Base-by-base conservation (phyloP, 352 stramenopile species). In the Pythium scleroteichum region DNA sequence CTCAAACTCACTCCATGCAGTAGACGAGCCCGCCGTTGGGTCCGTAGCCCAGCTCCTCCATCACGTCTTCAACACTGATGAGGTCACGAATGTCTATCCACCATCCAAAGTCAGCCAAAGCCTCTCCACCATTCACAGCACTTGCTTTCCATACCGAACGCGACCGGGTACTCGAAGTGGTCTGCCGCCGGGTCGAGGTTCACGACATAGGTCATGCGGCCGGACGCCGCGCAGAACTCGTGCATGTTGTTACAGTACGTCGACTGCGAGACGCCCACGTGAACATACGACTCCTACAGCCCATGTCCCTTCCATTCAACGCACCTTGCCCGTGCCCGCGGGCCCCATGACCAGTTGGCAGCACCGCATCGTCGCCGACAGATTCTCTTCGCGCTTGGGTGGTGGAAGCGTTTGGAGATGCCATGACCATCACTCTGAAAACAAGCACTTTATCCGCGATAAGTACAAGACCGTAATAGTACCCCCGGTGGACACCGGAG, bases 11-110 rank as follows among this genome's bases (percentile, higher is more conserved):
- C 92, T 99, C 97, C 90, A 99, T 98, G 78, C 97, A 99, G 77
- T 99, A 99, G 14, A 99, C 81, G 14, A 99, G 80, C 1, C 92
- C 97, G 14, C 98, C 98, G 69, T 99, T 99, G 0, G 98, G 97
- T 20, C 98, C 98, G 50, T 99, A 93, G 66, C 92, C 85, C 9
- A 99, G 81, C 61, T 99, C 88, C 61, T 98, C 88, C 96, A 99
- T 99, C 33, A 99, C 97, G 44, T 97, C 92, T 62, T 98, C 89
- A 10, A 99, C 78, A 42, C 92, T 97, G 44, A 99, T 98, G 29
- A 99, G 72, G 59, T 98, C 88, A 74, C 96, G 79, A 77, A 98
- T 98, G 33, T 97, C 92, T 82, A 59, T 10, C n/a, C n/a, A n/a
- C n/a, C n/a, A n/a, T n/a, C n/a, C n/a, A n/a, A n/a, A n/a, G n/a